phyloP scores from a whole-genome alignment of 192 early-diverging fungal genomes.

The Phycomyces blakesleeanus region DNA sequence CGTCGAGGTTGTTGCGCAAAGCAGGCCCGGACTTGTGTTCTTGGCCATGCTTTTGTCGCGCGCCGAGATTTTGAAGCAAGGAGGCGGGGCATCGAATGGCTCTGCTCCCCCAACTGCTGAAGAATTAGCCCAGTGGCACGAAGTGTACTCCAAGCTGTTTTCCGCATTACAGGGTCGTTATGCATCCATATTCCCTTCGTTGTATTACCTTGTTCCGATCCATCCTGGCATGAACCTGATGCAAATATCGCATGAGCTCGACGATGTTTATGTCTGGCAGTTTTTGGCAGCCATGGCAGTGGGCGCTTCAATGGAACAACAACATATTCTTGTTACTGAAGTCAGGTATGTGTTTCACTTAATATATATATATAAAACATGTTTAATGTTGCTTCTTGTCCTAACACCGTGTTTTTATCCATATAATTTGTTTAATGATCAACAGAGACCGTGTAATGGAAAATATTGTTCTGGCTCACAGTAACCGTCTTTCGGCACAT shows the following conservation, averaged over 20 bases:
- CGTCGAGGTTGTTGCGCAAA: slow-evolving; percentile 79
- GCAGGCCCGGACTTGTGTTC: slow-evolving; percentile 81
- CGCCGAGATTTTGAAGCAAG: slow-evolving; percentile 85
- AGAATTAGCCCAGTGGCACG: slow-evolving; percentile 66
- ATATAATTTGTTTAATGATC: too few species aligned
- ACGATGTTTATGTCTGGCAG: slow-evolving; percentile 96
- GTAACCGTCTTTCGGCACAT: slow-evolving; percentile 50
- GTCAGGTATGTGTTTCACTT: slow-evolving; percentile 54
- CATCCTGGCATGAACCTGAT: slow-evolving; percentile 30
- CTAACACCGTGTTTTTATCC: too few species aligned
- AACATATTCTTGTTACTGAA: slow-evolving; percentile 87
- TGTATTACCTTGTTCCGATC: slow-evolving; percentile 37
- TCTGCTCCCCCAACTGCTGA: slow-evolving; percentile 45
- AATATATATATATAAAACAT: background rate
- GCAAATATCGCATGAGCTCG: slow-evolving; percentile 39
- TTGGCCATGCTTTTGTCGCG: slow-evolving; percentile 88
- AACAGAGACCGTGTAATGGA: slow-evolving; percentile 79
- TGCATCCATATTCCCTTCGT: slow-evolving; percentile 67
- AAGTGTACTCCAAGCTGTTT: slow-evolving; percentile 84
- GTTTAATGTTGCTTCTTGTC: too few species aligned
- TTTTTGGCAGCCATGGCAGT: slow-evolving; percentile 96
- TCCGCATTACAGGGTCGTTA: slow-evolving; percentile 71
- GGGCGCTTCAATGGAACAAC: slow-evolving; percentile 91
- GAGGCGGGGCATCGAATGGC: slow-evolving; percentile 45
- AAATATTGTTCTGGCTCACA: slow-evolving; percentile 63